These are phyloP conservation scores for Kokia cookei DNA, from an alignment of 441 rosid genomes.

Conservation along the genomic window DNA sequence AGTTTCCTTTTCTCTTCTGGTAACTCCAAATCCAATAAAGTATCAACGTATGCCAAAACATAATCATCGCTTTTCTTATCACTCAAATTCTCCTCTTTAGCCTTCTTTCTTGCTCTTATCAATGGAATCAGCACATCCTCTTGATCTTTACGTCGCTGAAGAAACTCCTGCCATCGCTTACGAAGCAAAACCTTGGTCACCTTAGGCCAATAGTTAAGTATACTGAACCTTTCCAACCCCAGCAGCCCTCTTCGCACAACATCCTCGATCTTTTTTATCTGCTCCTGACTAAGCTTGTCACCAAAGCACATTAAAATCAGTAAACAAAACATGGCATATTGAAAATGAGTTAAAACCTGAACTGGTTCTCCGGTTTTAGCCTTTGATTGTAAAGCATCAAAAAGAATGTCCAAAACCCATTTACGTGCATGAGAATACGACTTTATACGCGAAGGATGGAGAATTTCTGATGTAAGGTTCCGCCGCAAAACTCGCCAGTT, in stretches of 20 bases:
- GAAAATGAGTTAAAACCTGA: conserved; percentile 15
- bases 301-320: conserved; percentile 33
- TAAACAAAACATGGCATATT: conserved; percentile 28
- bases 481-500: conserved; percentile 36
- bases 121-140: conserved; percentile 19
- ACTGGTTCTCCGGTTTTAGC: conserved; percentile 12
- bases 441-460: neutral
- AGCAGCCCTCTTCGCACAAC: conserved; percentile 1
- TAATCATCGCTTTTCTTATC: neutral
- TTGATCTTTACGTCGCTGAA: neutral
- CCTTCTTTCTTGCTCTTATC: conserved; percentile 25
- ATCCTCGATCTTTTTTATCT: conserved; percentile 21
- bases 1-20: neutral
- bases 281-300: conserved; percentile 21
- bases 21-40: neutral
- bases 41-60: neutral
- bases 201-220: conserved; percentile 31
- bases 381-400: neutral
- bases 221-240: neutral
- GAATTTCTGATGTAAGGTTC: conserved; percentile 32
- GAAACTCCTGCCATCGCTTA: conserved; percentile 25
- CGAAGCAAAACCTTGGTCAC: conserved; percentile 22
- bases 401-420: conserved; percentile 22
- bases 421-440: neutral
- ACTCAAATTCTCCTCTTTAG: neutral